phyloP scores from a whole-genome alignment of 257 asterid genomes.

The Solanum pinnatisectum region DNA sequence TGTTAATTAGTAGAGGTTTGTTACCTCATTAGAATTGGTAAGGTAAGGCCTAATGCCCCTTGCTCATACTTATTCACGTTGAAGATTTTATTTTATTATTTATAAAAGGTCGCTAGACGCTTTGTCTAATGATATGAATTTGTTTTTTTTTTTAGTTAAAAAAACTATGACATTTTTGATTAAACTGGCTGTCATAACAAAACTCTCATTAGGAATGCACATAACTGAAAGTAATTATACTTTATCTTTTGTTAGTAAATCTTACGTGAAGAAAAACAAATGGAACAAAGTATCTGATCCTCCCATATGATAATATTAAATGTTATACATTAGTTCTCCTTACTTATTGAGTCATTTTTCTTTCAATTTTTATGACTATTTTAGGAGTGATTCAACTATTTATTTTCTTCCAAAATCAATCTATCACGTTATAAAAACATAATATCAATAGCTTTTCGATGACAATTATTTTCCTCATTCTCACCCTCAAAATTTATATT shows the following conservation, averaged over 20 bases:
- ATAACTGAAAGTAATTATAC: neutral
- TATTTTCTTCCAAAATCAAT: neutral
- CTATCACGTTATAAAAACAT: neutral
- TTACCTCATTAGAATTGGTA: too few species aligned
- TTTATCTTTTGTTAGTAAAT: neutral
- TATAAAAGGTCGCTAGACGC: too few species aligned
- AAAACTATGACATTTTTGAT: too few species aligned
- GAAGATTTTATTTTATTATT: too few species aligned
- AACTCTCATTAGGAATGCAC: neutral
- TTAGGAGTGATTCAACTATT: neutral
- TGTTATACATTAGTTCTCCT: neutral
- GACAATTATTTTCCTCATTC: neutral
- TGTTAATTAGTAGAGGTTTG: too few species aligned
- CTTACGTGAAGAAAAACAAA: neutral
- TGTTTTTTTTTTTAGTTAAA: too few species aligned
- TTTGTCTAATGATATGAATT: too few species aligned
- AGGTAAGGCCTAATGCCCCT: too few species aligned
- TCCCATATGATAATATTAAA: neutral
- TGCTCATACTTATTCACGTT: too few species aligned
- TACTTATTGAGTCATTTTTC: neutral
- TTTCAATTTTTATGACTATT: neutral
- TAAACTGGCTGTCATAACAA: neutral
- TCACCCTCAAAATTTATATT: neutral
- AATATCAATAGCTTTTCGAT: neutral
- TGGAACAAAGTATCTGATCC: neutral